Base-by-base conservation (phyloP, 768 basidiomycete species). In the Epithele typhae region DNA sequence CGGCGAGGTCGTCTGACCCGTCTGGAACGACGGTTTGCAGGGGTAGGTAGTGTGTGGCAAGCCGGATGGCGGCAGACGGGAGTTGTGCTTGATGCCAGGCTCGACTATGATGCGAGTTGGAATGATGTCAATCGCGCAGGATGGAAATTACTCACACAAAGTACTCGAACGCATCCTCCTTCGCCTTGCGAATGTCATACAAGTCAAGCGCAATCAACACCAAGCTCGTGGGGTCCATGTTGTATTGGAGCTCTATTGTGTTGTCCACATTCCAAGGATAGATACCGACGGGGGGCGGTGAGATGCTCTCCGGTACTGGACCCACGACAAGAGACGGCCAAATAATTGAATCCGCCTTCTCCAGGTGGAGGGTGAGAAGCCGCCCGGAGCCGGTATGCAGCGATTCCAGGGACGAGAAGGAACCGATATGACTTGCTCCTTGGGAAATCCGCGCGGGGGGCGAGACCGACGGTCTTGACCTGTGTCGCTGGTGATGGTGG, bases 151-250 rank as follows among this genome's bases (percentile, higher is more conserved):
- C 87, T 61, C 59, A 84, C 87, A 87, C 63, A 55, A 89, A 87
- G 55, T 76, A 87, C 66, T 90, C 87, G 53, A 91, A 91, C 3
- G 88, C 88, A 49, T 81, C 83, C 36, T 85, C 82, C 48, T 75
- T 79, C 40, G 88, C 78, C 59, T 81, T 82, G 38, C 84, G 74
- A 40, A 91, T 87, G 60, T 90, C 87, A 39, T 77, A 76, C 33
- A 83, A 59, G 54, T 91, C 88, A 35, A 88, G 67, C 8, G 76
- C 88, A 49, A 81, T 75, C 43, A 90, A 65, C 1, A 82, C 79
- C 22, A 91, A 68, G 64, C 87, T 90, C 12, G 88, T 91, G 1
- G 88, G 81, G 61, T 91, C 88, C 85, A 91, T 88, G 54, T 91
- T 90, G 54, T 85, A 91, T 56, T 77, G 74, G 37, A 77, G 73